Evolutionary conservation across 495 filamentous ascomycete species (phyloP).

Genomic region (Neurospora africana): DNA sequence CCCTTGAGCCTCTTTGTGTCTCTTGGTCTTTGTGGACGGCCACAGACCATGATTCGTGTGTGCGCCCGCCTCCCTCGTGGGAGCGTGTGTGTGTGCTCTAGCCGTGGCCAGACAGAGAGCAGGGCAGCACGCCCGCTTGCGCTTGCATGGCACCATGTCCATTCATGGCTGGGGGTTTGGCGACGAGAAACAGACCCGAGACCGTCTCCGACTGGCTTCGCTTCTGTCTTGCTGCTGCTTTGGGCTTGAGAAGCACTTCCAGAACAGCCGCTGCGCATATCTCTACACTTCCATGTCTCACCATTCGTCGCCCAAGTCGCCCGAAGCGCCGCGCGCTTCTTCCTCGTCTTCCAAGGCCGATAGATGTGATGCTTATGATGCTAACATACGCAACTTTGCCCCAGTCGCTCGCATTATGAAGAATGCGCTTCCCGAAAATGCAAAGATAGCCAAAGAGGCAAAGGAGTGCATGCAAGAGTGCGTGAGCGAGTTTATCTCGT

Average conservation of each 20-base stretch:
- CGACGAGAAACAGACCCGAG: conserved; percentile 7
- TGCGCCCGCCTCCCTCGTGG: conserved; percentile 16
- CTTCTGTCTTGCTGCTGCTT: conserved; percentile 29
- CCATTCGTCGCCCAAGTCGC: conserved; percentile 39
- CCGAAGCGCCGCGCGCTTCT: conserved; percentile 29
- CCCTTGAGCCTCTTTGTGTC: neutral
- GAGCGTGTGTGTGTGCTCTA: conserved; percentile 9
- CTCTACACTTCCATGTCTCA: conserved; percentile 37
- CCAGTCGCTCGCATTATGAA: conserved; percentile 99
- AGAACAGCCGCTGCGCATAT: conserved; percentile 18
- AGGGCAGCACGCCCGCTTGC: conserved; percentile 7
- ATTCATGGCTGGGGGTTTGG: neutral
- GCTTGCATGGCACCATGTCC: conserved; percentile 21
- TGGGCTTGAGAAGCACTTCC: neutral
- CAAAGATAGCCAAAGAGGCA: conserved; percentile 98
- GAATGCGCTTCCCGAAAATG: conserved; percentile 89
- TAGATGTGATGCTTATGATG: conserved; percentile 49
- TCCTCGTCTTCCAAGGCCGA: conserved; percentile 33
- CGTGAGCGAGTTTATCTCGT: conserved; percentile 99
- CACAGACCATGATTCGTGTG: conserved; percentile 28
- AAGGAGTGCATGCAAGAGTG: conserved; percentile 99
- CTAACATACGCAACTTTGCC: conserved; percentile 83
- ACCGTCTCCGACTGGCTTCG: conserved; percentile 33
- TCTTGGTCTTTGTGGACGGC: neutral
- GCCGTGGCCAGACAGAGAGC: conserved; percentile 12